Evolutionary conservation across 129 eudicot species (phyloP).

Genomic region (Helianthus tuberosus): DNA sequence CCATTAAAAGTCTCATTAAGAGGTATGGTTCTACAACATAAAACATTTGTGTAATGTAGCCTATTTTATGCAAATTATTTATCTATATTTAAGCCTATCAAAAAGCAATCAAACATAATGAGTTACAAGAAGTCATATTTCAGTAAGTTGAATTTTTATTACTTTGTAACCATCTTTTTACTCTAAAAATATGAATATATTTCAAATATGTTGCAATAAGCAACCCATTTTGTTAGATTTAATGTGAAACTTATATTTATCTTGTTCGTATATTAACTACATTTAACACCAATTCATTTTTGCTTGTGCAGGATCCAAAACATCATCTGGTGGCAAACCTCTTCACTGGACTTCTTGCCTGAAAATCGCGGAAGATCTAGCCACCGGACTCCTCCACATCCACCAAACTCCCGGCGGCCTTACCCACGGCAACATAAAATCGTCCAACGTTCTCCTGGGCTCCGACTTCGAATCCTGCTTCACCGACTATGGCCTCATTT

Average conservation of each 20-base stretch:
- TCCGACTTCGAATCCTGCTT: conserved; percentile 89
- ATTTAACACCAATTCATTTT: neutral
- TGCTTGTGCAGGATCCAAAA: conserved; percentile 62
- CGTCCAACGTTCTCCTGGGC: conserved; percentile 82
- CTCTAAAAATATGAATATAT: too few species aligned
- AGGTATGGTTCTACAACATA: too few species aligned
- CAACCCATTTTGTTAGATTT: too few species aligned
- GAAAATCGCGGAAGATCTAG: conserved; percentile 89
- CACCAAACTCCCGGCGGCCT: conserved; percentile 73
- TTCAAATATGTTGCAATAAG: too few species aligned
- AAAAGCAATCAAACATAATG: too few species aligned
- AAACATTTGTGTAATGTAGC: too few species aligned
- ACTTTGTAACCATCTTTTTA: too few species aligned
- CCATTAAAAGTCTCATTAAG: too few species aligned
- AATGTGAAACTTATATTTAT: neutral
- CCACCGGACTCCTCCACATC: conserved; percentile 77
- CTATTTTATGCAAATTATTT: too few species aligned
- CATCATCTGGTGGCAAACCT: conserved; percentile 78
- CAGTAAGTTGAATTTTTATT: too few species aligned
- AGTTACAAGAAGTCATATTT: too few species aligned
- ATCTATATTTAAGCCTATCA: too few species aligned
- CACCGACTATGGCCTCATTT: conserved; percentile 71
- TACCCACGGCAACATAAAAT: conserved; percentile 76
- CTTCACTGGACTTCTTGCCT: conserved; percentile 98
- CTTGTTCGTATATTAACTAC: neutral